Conservation (phyloP, 805 yeast genomes). For the Wickerhamomyces kurtzmanii region DNA sequence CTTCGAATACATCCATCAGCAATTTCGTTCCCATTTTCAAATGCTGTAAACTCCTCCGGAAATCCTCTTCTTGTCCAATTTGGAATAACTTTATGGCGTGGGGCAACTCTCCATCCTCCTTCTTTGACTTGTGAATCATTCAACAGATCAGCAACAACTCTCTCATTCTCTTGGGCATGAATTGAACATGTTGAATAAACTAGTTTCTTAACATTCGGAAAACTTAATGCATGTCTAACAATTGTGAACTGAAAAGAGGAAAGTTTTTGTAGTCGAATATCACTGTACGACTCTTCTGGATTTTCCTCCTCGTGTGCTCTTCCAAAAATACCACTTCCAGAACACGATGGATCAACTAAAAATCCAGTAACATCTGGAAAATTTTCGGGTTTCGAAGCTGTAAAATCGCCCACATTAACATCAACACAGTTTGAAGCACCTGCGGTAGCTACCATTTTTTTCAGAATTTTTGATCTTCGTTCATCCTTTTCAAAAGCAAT, state of each 20-base stretch:
- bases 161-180: conserved; percentile 89
- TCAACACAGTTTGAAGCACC: conserved; percentile 37
- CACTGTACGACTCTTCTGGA: conserved; percentile 26
- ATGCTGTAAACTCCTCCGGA: conserved; percentile 51
- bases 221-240: conserved; percentile 78
- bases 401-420: conserved; percentile 44
- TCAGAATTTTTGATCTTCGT: conserved; percentile 57
- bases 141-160: conserved; percentile 75
- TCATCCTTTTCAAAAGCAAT: conserved; percentile 85
- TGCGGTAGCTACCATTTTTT: conserved; percentile 74
- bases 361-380: conserved; percentile 65
- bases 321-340: conserved; percentile 98
- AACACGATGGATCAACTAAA: conserved; percentile 93
- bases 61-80: conserved; percentile 83
- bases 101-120: conserved; percentile 67
- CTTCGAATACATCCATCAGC: conserved; percentile 88
- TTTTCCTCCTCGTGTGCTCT: conserved; percentile 33
- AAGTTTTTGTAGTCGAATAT: conserved; percentile 57
- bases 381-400: conserved; percentile 35
- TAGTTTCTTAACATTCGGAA: conserved; percentile 67
- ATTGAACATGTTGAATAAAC: conserved; percentile 95
- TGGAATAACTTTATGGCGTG: conserved; percentile 60
- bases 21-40: conserved; percentile 36
- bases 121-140: conserved; percentile 51
- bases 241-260: conserved; percentile 84